Conservation (phyloP, 768 basidiomycete species). For the Amanita rubescens region DNA sequence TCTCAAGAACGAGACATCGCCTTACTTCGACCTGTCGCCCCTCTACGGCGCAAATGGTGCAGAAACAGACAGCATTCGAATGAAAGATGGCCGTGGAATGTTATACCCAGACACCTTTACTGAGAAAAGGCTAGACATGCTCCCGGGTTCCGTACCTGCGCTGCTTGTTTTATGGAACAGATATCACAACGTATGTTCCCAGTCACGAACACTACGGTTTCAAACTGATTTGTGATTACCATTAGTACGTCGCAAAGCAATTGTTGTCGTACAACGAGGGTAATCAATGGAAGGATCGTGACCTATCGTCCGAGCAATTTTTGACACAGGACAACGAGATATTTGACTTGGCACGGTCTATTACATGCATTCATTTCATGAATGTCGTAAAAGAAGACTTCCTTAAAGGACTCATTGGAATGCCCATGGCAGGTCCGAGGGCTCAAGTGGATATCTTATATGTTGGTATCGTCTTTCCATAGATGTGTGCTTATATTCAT, state of each 20-base stretch:
- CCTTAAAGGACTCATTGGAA: conserved; percentile 17
- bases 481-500: background rate
- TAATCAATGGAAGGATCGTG: conserved; percentile 15
- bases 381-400: conserved; percentile 20
- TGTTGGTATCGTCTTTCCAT: background rate
- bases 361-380: conserved; percentile 7
- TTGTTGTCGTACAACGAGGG: conserved; percentile 14
- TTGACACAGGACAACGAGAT: conserved; percentile 19
- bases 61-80: conserved; percentile 13
- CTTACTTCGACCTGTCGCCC: conserved; percentile 16
- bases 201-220: background rate
- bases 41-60: conserved; percentile 14
- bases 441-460: conserved; percentile 12
- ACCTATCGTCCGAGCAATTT: background rate
- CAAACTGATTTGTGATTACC: background rate
- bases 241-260: conserved; percentile 15
- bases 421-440: conserved; percentile 12
- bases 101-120: conserved; percentile 17
- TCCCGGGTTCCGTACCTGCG: conserved; percentile 12
- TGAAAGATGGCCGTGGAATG: conserved; percentile 18
- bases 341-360: conserved; percentile 17
- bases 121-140: conserved; percentile 11
- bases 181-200: background rate
- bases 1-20: conserved; percentile 9
- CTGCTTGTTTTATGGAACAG: conserved; percentile 14